A percentile compares a stretch with the other conserved stretches of the same genome.
Evolutionary conservation across 441 rosid genomes (phyloP).

Genomic region (Erodium texanum): DNA sequence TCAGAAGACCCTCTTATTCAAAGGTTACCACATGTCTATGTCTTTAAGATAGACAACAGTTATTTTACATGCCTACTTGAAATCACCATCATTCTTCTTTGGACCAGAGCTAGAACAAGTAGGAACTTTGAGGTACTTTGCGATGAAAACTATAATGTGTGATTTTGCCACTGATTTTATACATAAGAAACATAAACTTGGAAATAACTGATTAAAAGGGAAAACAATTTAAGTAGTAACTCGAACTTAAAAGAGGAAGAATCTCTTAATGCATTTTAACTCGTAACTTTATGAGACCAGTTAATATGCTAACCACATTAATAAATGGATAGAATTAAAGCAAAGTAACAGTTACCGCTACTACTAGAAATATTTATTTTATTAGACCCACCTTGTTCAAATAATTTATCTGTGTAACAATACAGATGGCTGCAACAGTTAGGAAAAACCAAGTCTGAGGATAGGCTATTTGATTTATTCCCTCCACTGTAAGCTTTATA

Average conservation of each 20-base stretch:
- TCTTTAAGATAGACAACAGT: neutral
- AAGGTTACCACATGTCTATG: neutral
- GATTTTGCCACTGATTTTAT: too few relatives aligned
- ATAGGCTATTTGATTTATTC: conserved; percentile 46
- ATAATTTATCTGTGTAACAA: conserved; percentile 53
- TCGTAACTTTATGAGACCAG: neutral
- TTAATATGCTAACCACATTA: neutral
- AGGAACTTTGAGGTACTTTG: neutral
- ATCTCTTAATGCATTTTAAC: neutral
- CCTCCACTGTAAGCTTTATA: conserved; percentile 54
- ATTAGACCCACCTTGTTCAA: conserved; percentile 43
- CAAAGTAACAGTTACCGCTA: neutral
- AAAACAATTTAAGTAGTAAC: too few relatives aligned
- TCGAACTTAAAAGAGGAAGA: neutral
- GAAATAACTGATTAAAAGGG: neutral
- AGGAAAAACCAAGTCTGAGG: conserved; percentile 62
- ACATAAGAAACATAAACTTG: neutral
- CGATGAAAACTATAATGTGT: neutral
- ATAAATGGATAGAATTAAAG: neutral
- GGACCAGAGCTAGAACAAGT: neutral
- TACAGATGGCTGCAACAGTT: conserved; percentile 51
- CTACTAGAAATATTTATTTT: neutral
- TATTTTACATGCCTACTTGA: neutral
- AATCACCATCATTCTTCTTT: neutral
- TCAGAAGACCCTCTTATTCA: neutral